Evolutionary conservation across 139 green algal genomes (phyloP).

Genomic region (Deuterostichococcus epilithicus): DNA sequence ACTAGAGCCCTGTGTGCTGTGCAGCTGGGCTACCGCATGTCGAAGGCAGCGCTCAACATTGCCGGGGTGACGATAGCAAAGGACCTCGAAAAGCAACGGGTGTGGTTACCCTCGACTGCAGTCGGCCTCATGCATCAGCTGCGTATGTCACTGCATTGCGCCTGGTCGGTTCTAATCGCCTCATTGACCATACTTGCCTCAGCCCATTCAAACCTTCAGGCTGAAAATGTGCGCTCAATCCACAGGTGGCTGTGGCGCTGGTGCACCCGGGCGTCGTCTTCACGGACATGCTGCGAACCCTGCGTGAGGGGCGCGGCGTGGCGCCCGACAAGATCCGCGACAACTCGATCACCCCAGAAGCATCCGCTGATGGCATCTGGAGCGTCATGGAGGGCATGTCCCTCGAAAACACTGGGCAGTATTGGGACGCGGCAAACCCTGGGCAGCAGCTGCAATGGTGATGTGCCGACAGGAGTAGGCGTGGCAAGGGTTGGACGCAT

Average conservation of each 20-base stretch:
- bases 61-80: slow-evolving; percentile 38
- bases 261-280: not conserved
- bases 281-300: not conserved
- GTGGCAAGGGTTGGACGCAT: too few species aligned
- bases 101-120: too few species aligned
- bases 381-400: not conserved
- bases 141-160: too few species aligned
- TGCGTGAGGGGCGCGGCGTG: not conserved
- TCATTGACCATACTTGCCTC: too few species aligned
- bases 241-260: not conserved
- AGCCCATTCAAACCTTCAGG: not conserved
- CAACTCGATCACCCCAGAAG: not conserved
- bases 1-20: not conserved
- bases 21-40: slow-evolving; percentile 56
- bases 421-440: not conserved
- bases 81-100: slow-evolving; percentile 34
- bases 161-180: too few species aligned
- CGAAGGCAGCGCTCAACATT: slow-evolving; percentile 60
- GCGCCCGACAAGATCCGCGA: not conserved
- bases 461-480: too few species aligned
- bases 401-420: not conserved
- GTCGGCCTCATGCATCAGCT: too few species aligned
- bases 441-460: not conserved
- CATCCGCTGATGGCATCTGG: not conserved
- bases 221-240: not conserved